These are phyloP conservation scores for Magnolia changhungtana DNA, from an alignment of 164 flowering plant species.

Conservation along the genomic window DNA sequence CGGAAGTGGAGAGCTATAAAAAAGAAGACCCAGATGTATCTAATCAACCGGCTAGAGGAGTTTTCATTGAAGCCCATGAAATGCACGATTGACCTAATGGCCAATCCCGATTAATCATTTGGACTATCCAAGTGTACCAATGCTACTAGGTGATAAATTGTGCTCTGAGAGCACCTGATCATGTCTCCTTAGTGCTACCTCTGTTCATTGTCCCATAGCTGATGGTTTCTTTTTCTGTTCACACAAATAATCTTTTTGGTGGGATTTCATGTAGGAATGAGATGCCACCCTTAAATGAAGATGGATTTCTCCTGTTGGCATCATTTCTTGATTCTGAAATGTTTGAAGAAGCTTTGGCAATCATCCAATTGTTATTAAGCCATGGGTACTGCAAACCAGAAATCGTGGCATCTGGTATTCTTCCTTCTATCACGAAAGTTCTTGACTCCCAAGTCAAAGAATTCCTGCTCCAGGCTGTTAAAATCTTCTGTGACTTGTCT, in stretches of 20 bases:
- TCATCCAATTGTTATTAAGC: constrained; percentile 45
- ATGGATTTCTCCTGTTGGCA: constrained; percentile 42
- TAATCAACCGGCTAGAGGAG: too few relatives aligned
- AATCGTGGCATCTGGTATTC: constrained; percentile 44
- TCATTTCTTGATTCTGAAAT: constrained; percentile 51
- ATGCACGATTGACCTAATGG: too few relatives aligned
- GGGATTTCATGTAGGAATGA: constrained; percentile 35
- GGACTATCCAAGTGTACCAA: too few relatives aligned
- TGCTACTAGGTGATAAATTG: too few relatives aligned
- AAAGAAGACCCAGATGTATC: too few relatives aligned
- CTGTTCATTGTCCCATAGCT: background rate
- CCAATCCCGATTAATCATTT: too few relatives aligned
- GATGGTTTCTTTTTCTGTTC: background rate
- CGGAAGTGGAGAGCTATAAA: too few relatives aligned
- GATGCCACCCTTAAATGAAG: constrained; percentile 34
- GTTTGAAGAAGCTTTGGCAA: constrained; percentile 44
- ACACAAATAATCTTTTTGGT: background rate
- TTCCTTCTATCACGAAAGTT: constrained; percentile 35
- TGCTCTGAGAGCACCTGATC: too few relatives aligned
- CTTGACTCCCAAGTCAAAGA: constrained; percentile 35
- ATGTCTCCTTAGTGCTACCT: background rate
- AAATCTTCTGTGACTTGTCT: constrained; percentile 46
- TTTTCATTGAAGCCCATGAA: too few relatives aligned
- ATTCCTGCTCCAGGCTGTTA: constrained; percentile 36
- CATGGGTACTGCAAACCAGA: constrained; percentile 27